A percentile compares a stretch with the other conserved stretches of the same genome.
These are phyloP conservation scores for Opeltia flavorubescens DNA, from an alignment of 495 filamentous ascomycete species.

Conservation along the genomic window DNA sequence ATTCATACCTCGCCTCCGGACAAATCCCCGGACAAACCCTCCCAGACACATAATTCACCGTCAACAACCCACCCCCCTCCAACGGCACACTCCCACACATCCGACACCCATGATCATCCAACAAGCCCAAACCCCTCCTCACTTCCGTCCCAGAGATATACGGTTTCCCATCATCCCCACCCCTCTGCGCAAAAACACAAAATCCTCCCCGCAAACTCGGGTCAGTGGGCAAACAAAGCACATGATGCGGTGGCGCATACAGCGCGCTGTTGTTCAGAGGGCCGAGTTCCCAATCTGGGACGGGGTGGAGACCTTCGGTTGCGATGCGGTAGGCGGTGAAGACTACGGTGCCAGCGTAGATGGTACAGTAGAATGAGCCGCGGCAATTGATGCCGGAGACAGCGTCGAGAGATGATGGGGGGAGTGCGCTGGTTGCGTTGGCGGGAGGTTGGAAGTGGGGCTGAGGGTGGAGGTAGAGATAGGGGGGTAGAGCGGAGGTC, in stretches of 20 bases:
- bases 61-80: background rate
- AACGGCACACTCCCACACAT: conserved; percentile 1
- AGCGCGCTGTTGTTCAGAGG: background rate
- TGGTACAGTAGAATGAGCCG: conserved; percentile 1
- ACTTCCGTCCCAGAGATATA: background rate
- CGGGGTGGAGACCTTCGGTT: background rate
- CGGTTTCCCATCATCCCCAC: background rate
- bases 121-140: background rate
- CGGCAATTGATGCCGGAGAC: background rate
- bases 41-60: background rate
- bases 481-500: background rate
- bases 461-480: background rate
- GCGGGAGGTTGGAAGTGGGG: background rate
- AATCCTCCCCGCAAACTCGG: background rate
- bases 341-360: background rate
- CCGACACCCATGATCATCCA: background rate
- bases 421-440: background rate
- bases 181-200: background rate
- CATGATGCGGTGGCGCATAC: background rate
- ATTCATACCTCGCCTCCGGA: background rate
- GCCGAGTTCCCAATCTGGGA: background rate
- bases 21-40: background rate
- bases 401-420: too few species aligned
- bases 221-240: background rate
- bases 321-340: background rate